Evolutionary conservation across 2,329 filamentous ascomycete genomes (phyloP).

Genomic region (Sphaerulina musiva): DNA sequence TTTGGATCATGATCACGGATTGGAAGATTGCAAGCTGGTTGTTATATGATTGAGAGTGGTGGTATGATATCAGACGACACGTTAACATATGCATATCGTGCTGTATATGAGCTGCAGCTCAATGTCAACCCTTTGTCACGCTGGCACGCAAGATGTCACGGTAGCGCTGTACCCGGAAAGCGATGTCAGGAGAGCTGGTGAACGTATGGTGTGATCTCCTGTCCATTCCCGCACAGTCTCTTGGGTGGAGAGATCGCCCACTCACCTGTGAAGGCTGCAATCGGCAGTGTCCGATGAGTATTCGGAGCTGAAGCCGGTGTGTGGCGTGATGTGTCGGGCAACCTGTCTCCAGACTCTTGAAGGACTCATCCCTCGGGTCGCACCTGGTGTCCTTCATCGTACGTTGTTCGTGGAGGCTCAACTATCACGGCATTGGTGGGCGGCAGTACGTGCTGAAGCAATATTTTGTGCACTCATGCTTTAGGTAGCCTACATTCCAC

Average conservation of each 20-base stretch:
- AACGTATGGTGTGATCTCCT: conserved; percentile 5
- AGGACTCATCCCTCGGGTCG: background rate
- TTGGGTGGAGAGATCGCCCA: background rate
- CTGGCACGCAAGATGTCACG: conserved; percentile 3
- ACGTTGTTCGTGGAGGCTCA: background rate
- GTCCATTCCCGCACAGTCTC: conserved; percentile 1
- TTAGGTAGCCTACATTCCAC: background rate
- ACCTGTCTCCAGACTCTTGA: conserved; percentile 4
- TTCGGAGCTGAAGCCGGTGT: background rate
- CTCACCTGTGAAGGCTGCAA: background rate
- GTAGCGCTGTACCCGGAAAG: background rate
- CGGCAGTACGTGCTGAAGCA: background rate
- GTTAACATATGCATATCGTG: conserved; percentile 1
- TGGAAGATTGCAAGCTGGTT: background rate
- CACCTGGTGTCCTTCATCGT: background rate
- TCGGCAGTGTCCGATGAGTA: background rate
- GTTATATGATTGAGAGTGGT: conserved; percentile 7
- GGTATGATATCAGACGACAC: conserved; percentile 3
- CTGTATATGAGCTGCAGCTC: conserved; percentile 10
- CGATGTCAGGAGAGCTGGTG: conserved; percentile 3
- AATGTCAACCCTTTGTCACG: background rate
- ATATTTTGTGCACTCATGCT: too few species aligned
- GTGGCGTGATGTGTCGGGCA: conserved; percentile 12
- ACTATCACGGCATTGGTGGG: background rate
- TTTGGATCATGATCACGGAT: conserved; percentile 7